A percentile compares a stretch with the other conserved stretches of the same genome.
These are phyloP conservation scores for Yamadazyma atmosphaerica DNA, from an alignment of 1,139 yeast genomes.

Conservation along the genomic window DNA sequence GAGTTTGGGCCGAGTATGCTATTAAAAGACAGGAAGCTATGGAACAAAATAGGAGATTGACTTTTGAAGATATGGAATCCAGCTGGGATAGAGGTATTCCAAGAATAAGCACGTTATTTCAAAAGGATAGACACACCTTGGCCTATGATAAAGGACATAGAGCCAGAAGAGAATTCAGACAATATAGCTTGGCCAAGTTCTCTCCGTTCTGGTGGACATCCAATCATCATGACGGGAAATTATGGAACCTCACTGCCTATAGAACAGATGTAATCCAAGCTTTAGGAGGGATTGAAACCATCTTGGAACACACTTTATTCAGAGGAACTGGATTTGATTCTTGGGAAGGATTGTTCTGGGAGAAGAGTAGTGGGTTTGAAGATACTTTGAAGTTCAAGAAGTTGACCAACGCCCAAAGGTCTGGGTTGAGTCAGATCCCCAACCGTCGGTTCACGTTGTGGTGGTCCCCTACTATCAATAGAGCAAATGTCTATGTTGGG, in stretches of 20 bases:
- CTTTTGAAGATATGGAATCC: slow-evolving; percentile 91
- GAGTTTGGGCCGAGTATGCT: slow-evolving; percentile 98
- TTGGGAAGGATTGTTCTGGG: slow-evolving; percentile 99
- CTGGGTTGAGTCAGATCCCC: slow-evolving; percentile 97
- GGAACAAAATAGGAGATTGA: slow-evolving; percentile 80
- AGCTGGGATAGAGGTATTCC: slow-evolving; percentile 98
- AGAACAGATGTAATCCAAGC: slow-evolving; percentile 97
- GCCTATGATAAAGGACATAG: slow-evolving; percentile 97
- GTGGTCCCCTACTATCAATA: slow-evolving; percentile 99
- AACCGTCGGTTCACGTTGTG: slow-evolving; percentile 95
- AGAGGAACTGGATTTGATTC: slow-evolving; percentile 97
- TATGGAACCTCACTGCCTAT: slow-evolving; percentile 92
- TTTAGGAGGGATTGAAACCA: slow-evolving; percentile 95
- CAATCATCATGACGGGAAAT: slow-evolving; percentile 88
- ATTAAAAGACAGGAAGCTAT: slow-evolving; percentile 85
- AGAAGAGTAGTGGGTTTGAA: slow-evolving; percentile 93
- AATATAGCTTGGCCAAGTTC: slow-evolving; percentile 65
- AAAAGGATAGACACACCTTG: slow-evolving; percentile 90
- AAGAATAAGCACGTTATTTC: slow-evolving; percentile 90
- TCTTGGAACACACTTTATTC: slow-evolving; percentile 90
- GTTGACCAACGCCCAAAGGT: slow-evolving; percentile 94
- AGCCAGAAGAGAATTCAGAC: slow-evolving; percentile 75
- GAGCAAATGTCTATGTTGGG: slow-evolving; percentile 98
- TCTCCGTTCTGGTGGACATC: slow-evolving; percentile 98
- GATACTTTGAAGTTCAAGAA: slow-evolving; percentile 93